These are phyloP conservation scores for Trichosporon coremiiforme DNA, from an alignment of 1,284 basidiomycete genomes.

Conservation along the genomic window DNA sequence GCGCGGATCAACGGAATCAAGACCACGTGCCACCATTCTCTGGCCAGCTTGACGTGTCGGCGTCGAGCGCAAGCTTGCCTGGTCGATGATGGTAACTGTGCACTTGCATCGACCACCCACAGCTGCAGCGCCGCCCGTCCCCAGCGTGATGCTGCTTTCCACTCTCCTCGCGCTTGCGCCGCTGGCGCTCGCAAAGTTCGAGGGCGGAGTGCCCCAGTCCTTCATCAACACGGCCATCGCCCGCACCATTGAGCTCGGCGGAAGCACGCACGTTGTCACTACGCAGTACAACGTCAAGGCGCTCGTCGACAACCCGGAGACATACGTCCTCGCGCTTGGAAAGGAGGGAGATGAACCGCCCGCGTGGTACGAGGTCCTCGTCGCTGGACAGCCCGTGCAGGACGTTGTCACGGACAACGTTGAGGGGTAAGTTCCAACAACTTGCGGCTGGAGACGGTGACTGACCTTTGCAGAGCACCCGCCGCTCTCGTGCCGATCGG, in stretches of 20 bases:
- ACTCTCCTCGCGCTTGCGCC: slow-evolving; percentile 21
- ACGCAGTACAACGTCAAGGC: slow-evolving; percentile 84
- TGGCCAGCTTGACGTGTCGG: slow-evolving; percentile 4
- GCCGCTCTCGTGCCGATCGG: slow-evolving; percentile 45
- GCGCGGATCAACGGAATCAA: not conserved
- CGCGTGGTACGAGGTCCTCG: slow-evolving; percentile 72
- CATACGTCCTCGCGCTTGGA: slow-evolving; percentile 72
- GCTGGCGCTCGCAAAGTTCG: slow-evolving; percentile 16
- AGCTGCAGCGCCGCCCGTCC: not conserved
- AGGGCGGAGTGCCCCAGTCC: slow-evolving; percentile 45
- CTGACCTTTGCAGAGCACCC: slow-evolving; percentile 35
- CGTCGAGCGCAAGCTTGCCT: not conserved
- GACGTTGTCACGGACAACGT: slow-evolving; percentile 38
- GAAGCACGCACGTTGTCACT: slow-evolving; percentile 77
- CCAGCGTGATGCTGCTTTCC: slow-evolving; percentile 26
- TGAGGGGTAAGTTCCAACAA: slow-evolving; percentile 32
- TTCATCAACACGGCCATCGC: slow-evolving; percentile 87
- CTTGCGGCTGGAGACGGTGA: slow-evolving; percentile 28
- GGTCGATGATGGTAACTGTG: not conserved
- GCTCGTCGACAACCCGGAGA: slow-evolving; percentile 64
- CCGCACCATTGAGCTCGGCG: slow-evolving; percentile 82
- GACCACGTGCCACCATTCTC: not conserved
- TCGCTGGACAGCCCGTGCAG: slow-evolving; percentile 65
- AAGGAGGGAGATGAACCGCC: slow-evolving; percentile 67
- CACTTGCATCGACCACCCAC: slow-evolving; percentile 7